Evolutionary conservation across 2,329 filamentous ascomycete genomes (phyloP).

Genomic region (Metarhizium humberi): DNA sequence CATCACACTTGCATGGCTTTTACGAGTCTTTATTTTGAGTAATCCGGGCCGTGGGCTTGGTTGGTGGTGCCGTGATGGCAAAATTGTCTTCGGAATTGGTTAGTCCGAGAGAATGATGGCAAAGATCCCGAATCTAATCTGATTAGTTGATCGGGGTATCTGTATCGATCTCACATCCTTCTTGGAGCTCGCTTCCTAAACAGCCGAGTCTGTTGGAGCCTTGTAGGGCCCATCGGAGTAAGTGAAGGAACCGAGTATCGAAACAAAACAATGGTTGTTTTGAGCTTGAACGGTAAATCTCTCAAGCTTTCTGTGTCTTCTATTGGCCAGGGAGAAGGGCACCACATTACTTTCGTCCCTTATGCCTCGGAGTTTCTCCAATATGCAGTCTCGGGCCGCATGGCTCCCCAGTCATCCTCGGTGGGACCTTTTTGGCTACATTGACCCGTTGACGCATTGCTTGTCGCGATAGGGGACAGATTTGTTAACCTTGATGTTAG

Average conservation of each 20-base stretch:
- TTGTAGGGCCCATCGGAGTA: not conserved
- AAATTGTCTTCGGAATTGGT: not conserved
- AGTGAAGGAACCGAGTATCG: not conserved
- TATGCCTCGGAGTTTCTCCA: not conserved
- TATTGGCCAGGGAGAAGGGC: too few species aligned
- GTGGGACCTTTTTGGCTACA: not conserved
- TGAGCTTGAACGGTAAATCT: too few species aligned
- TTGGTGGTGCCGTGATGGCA: not conserved
- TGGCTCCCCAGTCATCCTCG: not conserved
- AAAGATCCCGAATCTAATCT: not conserved
- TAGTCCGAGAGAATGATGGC: not conserved
- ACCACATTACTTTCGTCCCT: not conserved
- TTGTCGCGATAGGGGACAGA: not conserved
- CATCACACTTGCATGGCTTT: not conserved
- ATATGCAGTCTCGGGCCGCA: not conserved
- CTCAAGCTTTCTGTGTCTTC: too few species aligned
- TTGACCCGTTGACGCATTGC: not conserved
- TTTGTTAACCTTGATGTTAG: not conserved
- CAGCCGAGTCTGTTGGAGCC: not conserved
- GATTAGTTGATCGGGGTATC: not conserved
- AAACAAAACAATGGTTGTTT: not conserved
- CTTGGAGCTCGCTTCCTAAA: not conserved
- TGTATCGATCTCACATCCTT: not conserved
- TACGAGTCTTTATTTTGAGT: not conserved
- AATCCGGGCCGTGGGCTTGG: not conserved